Evolutionary conservation across 148 eudicot species (phyloP).

Genomic region (Tetragonia tetragonoides): DNA sequence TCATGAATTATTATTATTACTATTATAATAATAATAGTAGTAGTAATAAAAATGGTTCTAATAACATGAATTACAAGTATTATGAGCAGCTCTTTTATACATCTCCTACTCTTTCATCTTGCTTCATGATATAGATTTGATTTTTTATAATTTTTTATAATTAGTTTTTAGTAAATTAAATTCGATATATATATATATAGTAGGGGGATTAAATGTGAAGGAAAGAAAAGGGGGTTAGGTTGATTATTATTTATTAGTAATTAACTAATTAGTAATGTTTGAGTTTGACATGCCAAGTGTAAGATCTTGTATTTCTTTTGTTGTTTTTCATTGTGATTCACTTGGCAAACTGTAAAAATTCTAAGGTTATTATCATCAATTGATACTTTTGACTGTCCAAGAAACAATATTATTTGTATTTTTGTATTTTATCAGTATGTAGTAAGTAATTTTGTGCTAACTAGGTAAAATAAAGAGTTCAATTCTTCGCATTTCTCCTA

Average conservation of each 20-base stretch:
- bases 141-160: neutral
- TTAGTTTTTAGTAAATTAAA: neutral
- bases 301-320: neutral
- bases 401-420: neutral
- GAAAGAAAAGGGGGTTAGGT: neutral
- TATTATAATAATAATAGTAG: neutral
- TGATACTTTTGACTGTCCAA: neutral
- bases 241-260: too few relatives aligned
- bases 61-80: constrained; percentile 12
- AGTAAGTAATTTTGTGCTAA: too few relatives aligned
- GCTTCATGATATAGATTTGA: neutral
- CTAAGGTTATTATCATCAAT: neutral
- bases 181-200: neutral
- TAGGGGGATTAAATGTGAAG: too few relatives aligned
- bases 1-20: constrained; percentile 20
- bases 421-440: too few relatives aligned
- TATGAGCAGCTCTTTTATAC: constrained; percentile 12
- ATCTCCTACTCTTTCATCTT: constrained; percentile 11
- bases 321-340: neutral
- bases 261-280: neutral
- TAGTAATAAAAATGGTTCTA: neutral
- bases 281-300: neutral
- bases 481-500: too few relatives aligned
- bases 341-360: neutral
- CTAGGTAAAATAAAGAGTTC: too few relatives aligned